Percentiles rank a stretch among this genome's conserved stretches.
phyloP scores from a whole-genome alignment of 2,329 filamentous ascomycete genomes.

The Mycogone perniciosa region DNA sequence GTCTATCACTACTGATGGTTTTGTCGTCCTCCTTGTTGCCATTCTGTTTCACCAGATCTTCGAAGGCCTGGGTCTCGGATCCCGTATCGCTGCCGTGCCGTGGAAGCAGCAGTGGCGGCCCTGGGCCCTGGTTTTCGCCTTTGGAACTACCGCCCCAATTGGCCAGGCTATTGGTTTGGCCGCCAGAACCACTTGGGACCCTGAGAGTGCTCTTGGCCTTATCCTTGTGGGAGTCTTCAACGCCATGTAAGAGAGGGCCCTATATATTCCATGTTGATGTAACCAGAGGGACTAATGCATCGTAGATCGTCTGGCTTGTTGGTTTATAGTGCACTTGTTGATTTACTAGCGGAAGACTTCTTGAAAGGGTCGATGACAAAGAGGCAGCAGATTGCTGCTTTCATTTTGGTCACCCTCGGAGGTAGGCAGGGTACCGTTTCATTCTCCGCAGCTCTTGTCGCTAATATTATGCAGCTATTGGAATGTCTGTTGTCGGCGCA shows the following conservation, averaged over 20 bases:
- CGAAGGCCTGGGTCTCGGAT: conserved; percentile 62
- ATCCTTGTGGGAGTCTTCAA: conserved; percentile 61
- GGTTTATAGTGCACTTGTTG: conserved; percentile 57
- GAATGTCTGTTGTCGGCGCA: conserved; percentile 30
- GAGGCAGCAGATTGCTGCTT: conserved; percentile 48
- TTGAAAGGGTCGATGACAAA: conserved; percentile 46
- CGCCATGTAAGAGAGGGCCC: conserved; percentile 46
- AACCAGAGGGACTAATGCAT: neutral
- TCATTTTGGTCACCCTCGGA: conserved; percentile 44
- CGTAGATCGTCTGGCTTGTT: conserved; percentile 52
- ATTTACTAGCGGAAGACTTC: conserved; percentile 60
- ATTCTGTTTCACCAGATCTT: conserved; percentile 69
- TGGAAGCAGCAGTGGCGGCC: conserved; percentile 50
- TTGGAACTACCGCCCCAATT: conserved; percentile 57
- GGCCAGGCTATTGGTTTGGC: conserved; percentile 58
- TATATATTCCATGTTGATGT: conserved; percentile 9
- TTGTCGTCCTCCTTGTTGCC: conserved; percentile 59
- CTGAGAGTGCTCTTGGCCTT: conserved; percentile 55
- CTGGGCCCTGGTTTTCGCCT: conserved; percentile 56
- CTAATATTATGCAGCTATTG: conserved; percentile 19
- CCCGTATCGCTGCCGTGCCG: conserved; percentile 61
- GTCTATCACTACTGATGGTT: conserved; percentile 61
- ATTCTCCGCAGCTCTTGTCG: neutral
- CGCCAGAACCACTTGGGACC: conserved; percentile 53
- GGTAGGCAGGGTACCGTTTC: conserved; percentile 30